Percentiles rank a stretch among this genome's conserved stretches.
These are phyloP conservation scores for Asterionellopsis glacialis DNA, from an alignment of 108 stramenopile genomes.

Conservation along the genomic window DNA sequence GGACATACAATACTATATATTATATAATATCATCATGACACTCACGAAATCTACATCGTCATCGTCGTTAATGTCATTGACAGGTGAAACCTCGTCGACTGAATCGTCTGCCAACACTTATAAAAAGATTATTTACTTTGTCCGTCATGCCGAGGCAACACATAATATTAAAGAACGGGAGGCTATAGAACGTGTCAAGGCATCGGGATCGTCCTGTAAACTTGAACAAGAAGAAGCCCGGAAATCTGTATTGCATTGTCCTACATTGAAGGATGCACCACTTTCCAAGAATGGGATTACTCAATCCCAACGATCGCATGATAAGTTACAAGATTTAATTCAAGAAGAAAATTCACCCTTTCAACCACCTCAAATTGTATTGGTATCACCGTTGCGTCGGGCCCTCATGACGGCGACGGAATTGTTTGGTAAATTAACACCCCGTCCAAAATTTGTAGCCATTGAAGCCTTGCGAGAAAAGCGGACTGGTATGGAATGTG, in stretches of 20 bases:
- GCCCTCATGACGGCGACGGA: neutral
- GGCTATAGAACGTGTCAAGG: neutral
- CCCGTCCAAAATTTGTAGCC: neutral
- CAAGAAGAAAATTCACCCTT: neutral
- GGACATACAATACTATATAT: too few species aligned
- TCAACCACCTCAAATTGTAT: neutral
- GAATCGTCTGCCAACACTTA: neutral
- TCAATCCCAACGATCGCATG: neutral
- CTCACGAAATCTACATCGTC: too few species aligned
- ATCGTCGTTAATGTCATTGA: too few species aligned
- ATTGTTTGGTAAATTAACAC: neutral
- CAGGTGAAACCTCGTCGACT: too few species aligned
- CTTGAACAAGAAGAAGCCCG: neutral
- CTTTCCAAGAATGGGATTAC: neutral
- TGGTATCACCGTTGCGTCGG: neutral
- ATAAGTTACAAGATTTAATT: neutral
- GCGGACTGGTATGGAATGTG: slow-evolving; percentile 1
- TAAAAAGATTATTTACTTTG: slow-evolving; percentile 7
- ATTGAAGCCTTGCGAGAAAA: slow-evolving; percentile 10
- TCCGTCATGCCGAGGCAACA: slow-evolving; percentile 9
- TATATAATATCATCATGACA: too few species aligned
- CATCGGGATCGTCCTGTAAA: neutral
- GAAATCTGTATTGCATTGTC: neutral
- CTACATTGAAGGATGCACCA: slow-evolving; percentile 5
- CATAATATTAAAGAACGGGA: slow-evolving; percentile 8